Percentiles rank a stretch among this genome's conserved stretches.
These are phyloP conservation scores for Penicillium ucsense DNA, from an alignment of 495 filamentous ascomycete species.

Conservation along the genomic window DNA sequence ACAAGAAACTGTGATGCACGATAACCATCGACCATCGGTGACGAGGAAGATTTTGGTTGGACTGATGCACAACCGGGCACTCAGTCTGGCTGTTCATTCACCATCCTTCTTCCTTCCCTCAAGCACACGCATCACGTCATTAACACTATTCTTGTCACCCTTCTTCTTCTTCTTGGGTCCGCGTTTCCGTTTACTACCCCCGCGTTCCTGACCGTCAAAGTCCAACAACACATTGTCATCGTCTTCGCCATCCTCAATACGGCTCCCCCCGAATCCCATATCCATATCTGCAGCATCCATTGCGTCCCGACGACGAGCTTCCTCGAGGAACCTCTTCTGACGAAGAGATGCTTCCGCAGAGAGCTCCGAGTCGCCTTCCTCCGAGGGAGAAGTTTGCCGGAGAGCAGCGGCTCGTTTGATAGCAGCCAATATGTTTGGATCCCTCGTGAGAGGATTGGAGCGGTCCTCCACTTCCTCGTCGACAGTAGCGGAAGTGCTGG, in stretches of 20 bases:
- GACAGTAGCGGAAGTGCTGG: constrained; percentile 14
- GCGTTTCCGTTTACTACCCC: constrained; percentile 61
- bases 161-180: constrained; percentile 76
- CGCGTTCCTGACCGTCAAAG: constrained; percentile 42
- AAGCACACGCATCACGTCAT: constrained; percentile 72
- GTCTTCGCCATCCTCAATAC: constrained; percentile 74
- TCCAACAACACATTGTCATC: constrained; percentile 61
- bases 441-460: constrained; percentile 48
- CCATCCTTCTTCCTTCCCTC: constrained; percentile 51
- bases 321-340: constrained; percentile 64
- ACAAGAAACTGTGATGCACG: no score
- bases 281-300: constrained; percentile 90
- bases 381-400: constrained; percentile 36
- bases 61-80: no score
- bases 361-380: constrained; percentile 31
- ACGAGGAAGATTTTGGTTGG: no score
- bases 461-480: constrained; percentile 37
- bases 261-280: constrained; percentile 80
- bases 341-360: constrained; percentile 47
- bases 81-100: neutral
- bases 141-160: constrained; percentile 70
- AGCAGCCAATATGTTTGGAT: constrained; percentile 74
- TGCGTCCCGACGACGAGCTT: constrained; percentile 44
- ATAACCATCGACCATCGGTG: no score
- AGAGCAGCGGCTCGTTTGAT: constrained; percentile 75